Conservation (phyloP, 306 rosid species). For the Quercus glauca region DNA sequence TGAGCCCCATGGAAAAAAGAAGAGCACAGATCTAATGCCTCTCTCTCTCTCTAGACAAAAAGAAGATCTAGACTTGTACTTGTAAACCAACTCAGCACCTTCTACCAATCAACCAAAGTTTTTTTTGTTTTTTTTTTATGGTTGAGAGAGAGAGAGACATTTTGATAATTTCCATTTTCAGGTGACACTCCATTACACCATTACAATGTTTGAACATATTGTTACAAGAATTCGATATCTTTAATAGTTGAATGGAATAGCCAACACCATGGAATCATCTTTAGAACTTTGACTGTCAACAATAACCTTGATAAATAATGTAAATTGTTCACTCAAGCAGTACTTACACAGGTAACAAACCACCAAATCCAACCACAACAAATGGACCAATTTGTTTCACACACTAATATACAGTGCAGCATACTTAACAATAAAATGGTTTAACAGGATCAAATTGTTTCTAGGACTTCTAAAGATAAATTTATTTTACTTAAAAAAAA, state of each 20-base stretch:
- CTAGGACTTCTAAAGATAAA: slow-evolving; percentile 24
- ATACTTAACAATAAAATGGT: slow-evolving; percentile 27
- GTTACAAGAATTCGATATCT: background rate
- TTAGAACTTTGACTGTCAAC: background rate
- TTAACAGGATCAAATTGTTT: slow-evolving; percentile 26
- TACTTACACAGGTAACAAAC: slow-evolving; percentile 32
- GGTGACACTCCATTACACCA: too few species aligned
- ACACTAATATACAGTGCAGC: slow-evolving; percentile 50
- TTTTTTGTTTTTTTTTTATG: too few species aligned
- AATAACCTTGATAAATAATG: slow-evolving; percentile 23
- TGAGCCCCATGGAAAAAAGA: too few species aligned
- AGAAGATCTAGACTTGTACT: background rate
- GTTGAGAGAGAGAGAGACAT: too few species aligned
- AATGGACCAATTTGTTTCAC: slow-evolving; percentile 43
- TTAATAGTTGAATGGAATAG: background rate
- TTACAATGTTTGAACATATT: background rate
- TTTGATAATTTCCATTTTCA: too few species aligned
- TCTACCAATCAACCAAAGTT: too few species aligned
- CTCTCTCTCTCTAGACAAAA: too few species aligned
- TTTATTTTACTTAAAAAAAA: slow-evolving; percentile 37
- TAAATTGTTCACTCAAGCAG: slow-evolving; percentile 15
- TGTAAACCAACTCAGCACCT: background rate
- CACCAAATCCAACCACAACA: slow-evolving; percentile 39
- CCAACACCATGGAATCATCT: background rate
- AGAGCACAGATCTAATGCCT: too few species aligned